Evolutionary conservation across 306 rosid species (phyloP).

Genomic region (Trifolium dubium): DNA sequence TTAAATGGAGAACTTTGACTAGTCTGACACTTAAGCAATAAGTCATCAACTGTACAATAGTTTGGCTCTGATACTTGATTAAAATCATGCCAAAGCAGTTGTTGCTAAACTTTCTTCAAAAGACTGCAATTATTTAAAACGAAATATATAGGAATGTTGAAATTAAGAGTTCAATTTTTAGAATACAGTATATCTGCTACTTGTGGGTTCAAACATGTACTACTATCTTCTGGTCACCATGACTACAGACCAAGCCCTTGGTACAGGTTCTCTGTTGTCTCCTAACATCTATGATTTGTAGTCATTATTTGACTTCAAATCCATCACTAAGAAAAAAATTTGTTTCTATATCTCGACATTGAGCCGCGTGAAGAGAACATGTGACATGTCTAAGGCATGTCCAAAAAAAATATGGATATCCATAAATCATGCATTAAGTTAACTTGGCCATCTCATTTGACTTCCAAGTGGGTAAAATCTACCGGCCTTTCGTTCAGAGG

Average conservation of each 20-base stretch:
- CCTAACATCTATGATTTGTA: conserved; percentile 1
- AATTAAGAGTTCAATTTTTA: not conserved
- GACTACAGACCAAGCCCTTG: conserved; percentile 10
- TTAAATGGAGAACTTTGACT: not conserved
- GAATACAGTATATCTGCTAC: not conserved
- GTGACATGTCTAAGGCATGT: not conserved
- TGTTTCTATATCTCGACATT: conserved; percentile 11
- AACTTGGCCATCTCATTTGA: not conserved
- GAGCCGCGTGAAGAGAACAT: conserved; percentile 9
- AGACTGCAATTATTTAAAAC: not conserved
- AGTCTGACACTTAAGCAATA: not conserved
- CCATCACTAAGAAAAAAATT: not conserved
- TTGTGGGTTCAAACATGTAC: not conserved
- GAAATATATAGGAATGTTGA: not conserved
- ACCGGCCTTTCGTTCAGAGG: too few relatives aligned
- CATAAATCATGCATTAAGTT: conserved; percentile 7
- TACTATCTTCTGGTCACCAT: conserved; percentile 5
- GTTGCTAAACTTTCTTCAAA: not conserved
- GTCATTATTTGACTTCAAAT: conserved; percentile 1
- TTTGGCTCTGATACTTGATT: not conserved
- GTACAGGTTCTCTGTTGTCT: conserved; percentile 7
- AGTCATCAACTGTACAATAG: not conserved
- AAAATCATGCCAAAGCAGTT: not conserved
- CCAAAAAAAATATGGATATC: not conserved
- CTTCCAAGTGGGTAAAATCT: not conserved